Evolutionary conservation across 2,329 filamentous ascomycete species (phyloP).

Genomic region (Fusarium tjaetaba): DNA sequence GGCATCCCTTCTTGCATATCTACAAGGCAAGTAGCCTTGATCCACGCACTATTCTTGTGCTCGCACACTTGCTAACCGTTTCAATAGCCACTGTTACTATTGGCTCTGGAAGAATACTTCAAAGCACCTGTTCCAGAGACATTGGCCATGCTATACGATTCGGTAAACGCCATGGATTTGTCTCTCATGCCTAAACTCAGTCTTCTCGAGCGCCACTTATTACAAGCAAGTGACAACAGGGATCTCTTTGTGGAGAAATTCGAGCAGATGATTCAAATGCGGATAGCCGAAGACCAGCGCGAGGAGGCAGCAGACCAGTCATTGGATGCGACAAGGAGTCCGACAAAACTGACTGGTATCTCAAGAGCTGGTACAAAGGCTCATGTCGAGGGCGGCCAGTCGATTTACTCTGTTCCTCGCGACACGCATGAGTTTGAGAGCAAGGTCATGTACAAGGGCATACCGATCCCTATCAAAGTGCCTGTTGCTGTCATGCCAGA

Average conservation of each 20-base stretch:
- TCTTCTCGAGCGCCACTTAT: constrained; percentile 81
- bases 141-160: constrained; percentile 85
- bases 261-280: constrained; percentile 89
- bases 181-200: constrained; percentile 91
- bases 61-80: constrained; percentile 25
- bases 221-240: constrained; percentile 92
- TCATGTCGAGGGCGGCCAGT: constrained; percentile 66
- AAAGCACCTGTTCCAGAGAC: constrained; percentile 90
- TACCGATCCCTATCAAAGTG: constrained; percentile 96
- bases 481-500: constrained; percentile 93
- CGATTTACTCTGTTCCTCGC: constrained; percentile 80
- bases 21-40: constrained; percentile 76
- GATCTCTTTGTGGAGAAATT: constrained; percentile 99
- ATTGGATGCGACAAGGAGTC: constrained; percentile 58
- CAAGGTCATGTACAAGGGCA: constrained; percentile 93
- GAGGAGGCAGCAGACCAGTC: constrained; percentile 52
- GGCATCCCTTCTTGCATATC: constrained; percentile 97
- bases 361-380: constrained; percentile 71
- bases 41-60: not conserved
- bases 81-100: constrained; percentile 79
- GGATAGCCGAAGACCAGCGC: constrained; percentile 72
- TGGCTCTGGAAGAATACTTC: constrained; percentile 97
- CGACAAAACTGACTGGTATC: constrained; percentile 59
- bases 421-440: constrained; percentile 99
- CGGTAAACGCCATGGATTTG: constrained; percentile 96